Evolutionary conservation across 306 rosid species (phyloP), one percentile per base, ranked within the genome.

Genomic region (Glycine tomentella): DNA sequence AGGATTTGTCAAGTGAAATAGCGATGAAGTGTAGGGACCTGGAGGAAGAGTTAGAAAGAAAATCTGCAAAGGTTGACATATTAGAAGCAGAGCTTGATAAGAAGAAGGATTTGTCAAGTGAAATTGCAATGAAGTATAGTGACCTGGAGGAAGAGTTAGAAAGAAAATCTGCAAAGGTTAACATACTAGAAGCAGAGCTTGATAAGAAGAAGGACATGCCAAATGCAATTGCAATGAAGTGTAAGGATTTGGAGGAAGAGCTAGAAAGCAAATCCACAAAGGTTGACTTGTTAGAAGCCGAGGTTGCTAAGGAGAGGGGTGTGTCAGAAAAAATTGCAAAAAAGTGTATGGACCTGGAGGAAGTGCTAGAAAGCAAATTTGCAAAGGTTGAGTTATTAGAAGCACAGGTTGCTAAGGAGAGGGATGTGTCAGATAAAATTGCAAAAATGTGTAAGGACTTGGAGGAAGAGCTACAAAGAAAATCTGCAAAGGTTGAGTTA

Each of bases 241-340:
- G 89, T 79, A 88, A 75, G 76, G 82, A 81, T 45, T 66, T 92
- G 77, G 91, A 92, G 72, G 89, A 90, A 68, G 89, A 88, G 89
- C 40, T 90, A 17, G 77, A 86, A 71, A 88, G 82, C 12, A 87
- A 77, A 84, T 88, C 89, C 45, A 80, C 87, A 20, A 90, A 86
- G 80, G 86, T 88, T 74, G 83, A 74, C 4, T 78, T 75, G 36
- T 77, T 96, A 58, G 97, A 88, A 86, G 84, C 85, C 52, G 92
- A 88, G 80, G 81, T 92, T 62, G 86, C 83, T 15, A 89, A 82
- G 40, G 40, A 36, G 89, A 90, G 76, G 87, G 86, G 78, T 6
- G 64, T 80, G 65, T 92, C 92, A 11, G 75, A 77, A 33, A 89
- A 89, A 83, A 77, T 88, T 77, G 78, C 88, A 15, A 75, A 56